Evolutionary conservation across 2,329 filamentous ascomycete genomes (phyloP).

Genomic region (Cytospora chrysosperma): DNA sequence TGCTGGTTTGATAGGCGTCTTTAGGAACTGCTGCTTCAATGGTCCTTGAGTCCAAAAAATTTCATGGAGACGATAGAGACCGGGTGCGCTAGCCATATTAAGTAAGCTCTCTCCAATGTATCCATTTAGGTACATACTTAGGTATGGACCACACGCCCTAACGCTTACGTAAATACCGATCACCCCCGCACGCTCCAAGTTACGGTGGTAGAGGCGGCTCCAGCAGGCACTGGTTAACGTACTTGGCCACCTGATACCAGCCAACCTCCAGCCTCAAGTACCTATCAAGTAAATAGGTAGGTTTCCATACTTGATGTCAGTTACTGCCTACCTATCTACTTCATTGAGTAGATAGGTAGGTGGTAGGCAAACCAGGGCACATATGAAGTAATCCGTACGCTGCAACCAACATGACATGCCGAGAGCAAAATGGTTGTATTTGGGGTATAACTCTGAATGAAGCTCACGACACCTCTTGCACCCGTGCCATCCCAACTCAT

Average conservation of each 20-base stretch:
- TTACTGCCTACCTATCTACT: no score
- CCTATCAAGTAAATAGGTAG: no score
- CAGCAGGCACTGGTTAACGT: no score
- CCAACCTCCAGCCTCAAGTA: no score
- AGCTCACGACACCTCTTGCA: conserved; percentile 20
- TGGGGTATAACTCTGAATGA: conserved; percentile 22
- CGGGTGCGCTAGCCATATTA: neutral
- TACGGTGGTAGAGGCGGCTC: no score
- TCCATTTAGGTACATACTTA: neutral
- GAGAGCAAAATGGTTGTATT: conserved; percentile 8
- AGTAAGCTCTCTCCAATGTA: neutral
- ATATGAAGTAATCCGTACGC: no score
- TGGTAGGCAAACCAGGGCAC: no score
- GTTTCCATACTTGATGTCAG: no score
- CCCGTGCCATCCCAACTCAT: neutral
- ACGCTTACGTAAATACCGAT: neutral
- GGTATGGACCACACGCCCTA: neutral
- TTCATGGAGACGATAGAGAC: neutral
- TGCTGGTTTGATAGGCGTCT: neutral
- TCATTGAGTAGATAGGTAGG: no score
- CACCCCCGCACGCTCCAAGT: no score
- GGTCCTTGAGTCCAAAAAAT: neutral
- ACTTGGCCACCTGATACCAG: no score
- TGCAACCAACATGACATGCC: neutral
- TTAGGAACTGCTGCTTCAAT: neutral